Evolutionary conservation across 352 stramenopile genomes (phyloP).

Genomic region (Globisporangium echinulatum): DNA sequence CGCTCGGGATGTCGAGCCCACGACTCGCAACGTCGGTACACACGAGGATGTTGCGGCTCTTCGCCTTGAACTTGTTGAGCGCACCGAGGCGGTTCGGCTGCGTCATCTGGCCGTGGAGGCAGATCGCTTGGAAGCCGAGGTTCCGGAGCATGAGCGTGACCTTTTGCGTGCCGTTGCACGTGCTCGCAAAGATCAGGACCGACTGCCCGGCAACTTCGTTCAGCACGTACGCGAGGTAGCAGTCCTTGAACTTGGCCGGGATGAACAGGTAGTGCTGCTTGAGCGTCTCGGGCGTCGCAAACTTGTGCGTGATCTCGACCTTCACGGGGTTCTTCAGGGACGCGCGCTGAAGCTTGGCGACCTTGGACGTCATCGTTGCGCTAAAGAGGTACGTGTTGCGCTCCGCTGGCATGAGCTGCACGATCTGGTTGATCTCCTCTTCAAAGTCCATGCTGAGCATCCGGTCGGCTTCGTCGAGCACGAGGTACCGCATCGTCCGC

Average conservation of each 20-base stretch:
- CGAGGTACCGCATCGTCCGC: constrained; percentile 86
- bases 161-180: constrained; percentile 95
- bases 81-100: constrained; percentile 96
- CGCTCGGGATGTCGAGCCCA: constrained; percentile 95
- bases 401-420: constrained; percentile 92
- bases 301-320: constrained; percentile 97
- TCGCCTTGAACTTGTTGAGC: constrained; percentile 97
- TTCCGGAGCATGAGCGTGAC: constrained; percentile 97
- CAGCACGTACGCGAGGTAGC: constrained; percentile 97
- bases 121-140: constrained; percentile 96
- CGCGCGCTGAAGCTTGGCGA: constrained; percentile 96
- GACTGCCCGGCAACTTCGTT: constrained; percentile 97
- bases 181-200: constrained; percentile 98
- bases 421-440: constrained; percentile 98
- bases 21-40: constrained; percentile 87
- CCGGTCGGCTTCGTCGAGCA: constrained; percentile 93
- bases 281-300: constrained; percentile 96
- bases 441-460: constrained; percentile 98
- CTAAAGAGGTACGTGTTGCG: constrained; percentile 98
- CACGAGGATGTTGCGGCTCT: constrained; percentile 83
- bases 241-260: constrained; percentile 99
- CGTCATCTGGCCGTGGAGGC: constrained; percentile 97
- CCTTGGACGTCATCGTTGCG: constrained; percentile 99
- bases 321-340: constrained; percentile 95
- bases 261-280: constrained; percentile 99